Percentiles rank a stretch among this genome's conserved stretches.
Evolutionary conservation across 1,139 yeast species (phyloP).

Genomic region (Tardiomyces depauwii): DNA sequence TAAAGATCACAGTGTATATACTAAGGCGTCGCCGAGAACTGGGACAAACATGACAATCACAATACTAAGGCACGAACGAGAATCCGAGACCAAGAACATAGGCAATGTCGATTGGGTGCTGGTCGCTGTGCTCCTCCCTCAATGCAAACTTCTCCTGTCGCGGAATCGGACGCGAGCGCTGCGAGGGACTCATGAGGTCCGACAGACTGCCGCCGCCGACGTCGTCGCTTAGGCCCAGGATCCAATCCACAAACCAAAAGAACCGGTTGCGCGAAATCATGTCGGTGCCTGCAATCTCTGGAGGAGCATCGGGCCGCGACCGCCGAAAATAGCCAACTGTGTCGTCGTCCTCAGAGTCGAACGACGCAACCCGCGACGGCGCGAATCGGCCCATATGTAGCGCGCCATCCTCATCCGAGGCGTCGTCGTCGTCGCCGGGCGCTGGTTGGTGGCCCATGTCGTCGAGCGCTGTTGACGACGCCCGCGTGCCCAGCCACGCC

Average conservation of each 20-base stretch:
- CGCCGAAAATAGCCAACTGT: slow-evolving; percentile 7
- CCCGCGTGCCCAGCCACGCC: slow-evolving; percentile 15
- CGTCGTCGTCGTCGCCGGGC: slow-evolving; percentile 3
- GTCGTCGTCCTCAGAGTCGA: slow-evolving; percentile 7
- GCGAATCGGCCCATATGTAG: slow-evolving; percentile 9
- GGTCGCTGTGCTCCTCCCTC: slow-evolving; percentile 12
- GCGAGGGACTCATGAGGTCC: slow-evolving; percentile 5
- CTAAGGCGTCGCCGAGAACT: too few species aligned
- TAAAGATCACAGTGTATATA: too few species aligned
- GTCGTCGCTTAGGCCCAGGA: slow-evolving; percentile 15
- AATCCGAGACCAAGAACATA: slow-evolving; percentile 12
- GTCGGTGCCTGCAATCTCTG: slow-evolving; percentile 9
- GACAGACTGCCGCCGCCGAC: slow-evolving; percentile 4
- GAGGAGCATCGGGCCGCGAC: background rate
- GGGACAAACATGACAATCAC: too few species aligned
- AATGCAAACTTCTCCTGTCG: slow-evolving; percentile 9
- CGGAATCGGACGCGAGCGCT: slow-evolving; percentile 7
- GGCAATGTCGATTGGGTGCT: slow-evolving; percentile 11
- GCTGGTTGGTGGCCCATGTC: background rate
- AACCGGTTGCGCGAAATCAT: slow-evolving; percentile 10
- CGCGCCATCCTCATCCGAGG: slow-evolving; percentile 9
- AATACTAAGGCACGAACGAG: slow-evolving; percentile 1
- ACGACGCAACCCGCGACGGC: slow-evolving; percentile 1
- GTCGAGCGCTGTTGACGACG: slow-evolving; percentile 10
- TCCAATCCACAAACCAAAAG: slow-evolving; percentile 18